Conservation (phyloP, 768 basidiomycete genomes). For the Crassisporium funariophilum region DNA sequence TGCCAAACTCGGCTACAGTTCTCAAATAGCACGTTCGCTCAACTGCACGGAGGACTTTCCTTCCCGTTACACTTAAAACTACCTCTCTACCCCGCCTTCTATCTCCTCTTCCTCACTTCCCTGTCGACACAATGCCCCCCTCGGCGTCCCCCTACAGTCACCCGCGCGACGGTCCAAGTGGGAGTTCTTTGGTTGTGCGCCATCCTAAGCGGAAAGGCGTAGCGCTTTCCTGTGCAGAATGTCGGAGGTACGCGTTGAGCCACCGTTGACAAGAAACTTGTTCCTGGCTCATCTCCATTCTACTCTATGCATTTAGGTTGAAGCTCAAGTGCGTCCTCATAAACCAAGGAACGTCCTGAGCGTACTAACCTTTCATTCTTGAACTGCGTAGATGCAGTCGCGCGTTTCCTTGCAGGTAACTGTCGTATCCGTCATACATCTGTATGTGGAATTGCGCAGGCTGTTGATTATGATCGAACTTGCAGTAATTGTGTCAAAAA, state of each 20-base stretch:
- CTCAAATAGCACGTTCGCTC: slow-evolving; percentile 4
- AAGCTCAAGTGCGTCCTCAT: slow-evolving; percentile 59
- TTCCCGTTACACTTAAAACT: slow-evolving; percentile 23
- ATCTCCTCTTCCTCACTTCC: slow-evolving; percentile 26
- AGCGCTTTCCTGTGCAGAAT: slow-evolving; percentile 68
- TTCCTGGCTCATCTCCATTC: slow-evolving; percentile 14
- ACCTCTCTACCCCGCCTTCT: slow-evolving; percentile 11
- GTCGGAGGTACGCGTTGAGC: slow-evolving; percentile 51
- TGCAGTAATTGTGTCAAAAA: slow-evolving; percentile 59
- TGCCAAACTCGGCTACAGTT: slow-evolving; percentile 8
- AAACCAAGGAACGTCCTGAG: background rate
- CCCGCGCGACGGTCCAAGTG: slow-evolving; percentile 23
- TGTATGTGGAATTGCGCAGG: too few species aligned
- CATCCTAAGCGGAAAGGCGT: slow-evolving; percentile 53
- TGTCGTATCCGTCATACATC: too few species aligned
- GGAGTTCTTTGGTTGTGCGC: slow-evolving; percentile 35
- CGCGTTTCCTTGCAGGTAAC: slow-evolving; percentile 67
- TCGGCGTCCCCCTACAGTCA: slow-evolving; percentile 25
- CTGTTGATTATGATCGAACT: slow-evolving; percentile 16
- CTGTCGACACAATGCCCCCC: too few species aligned
- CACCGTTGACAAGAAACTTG: slow-evolving; percentile 13
- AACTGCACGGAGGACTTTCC: slow-evolving; percentile 28
- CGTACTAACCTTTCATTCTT: slow-evolving; percentile 13
- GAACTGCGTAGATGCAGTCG: slow-evolving; percentile 57
- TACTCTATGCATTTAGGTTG: slow-evolving; percentile 42